Evolutionary conservation across 768 basidiomycete species (phyloP), one percentile per base, ranked within the genome.

Genomic region (Lactarius sanguifluus): DNA sequence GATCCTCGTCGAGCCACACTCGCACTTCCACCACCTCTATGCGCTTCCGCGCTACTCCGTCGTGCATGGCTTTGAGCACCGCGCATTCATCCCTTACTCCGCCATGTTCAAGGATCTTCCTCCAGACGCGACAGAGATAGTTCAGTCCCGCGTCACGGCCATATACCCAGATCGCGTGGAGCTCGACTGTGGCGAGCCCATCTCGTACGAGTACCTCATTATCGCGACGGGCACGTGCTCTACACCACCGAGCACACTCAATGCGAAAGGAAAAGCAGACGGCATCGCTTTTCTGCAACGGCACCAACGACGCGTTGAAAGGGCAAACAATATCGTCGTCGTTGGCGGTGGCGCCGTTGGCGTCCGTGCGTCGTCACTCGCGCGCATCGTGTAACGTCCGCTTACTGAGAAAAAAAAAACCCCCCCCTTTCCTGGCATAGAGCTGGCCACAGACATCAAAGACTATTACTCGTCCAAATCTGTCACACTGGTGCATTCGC

Each of bases 261-360:
- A 60, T 5, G 38, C 68, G 9, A 62, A 69, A 25, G 69, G 68
- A 34, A 78, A 77, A 65, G 52, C 54, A 28, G 73, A 70, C 2
- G 75, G 73, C 1, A 68, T 79, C 16, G 72, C 59, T 20, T 73
- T 72, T 54, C 66, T 72, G 16, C 67, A 68, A 32, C 69, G 71
- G 28, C 65, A 74, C 20, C 81, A 82, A 65, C 54, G 71, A 38
- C 73, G 68, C 5, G 74, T 82, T 23, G 66, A 70, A 40, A 60
- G 69, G 10, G 76, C 77, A 3, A 69, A 70, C 32, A 73, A 74
- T 45, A 68, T 80, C 16, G 73, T 78, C 34, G 70, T 81, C 25
- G 61, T 79, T 25, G 80, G 80, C 16, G 79, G 76, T 38, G 80
- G 80, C 3, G 76, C 80, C 10, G 76, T 78, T 9, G 80, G 80